A percentile compares a stretch with the other conserved stretches of the same genome.
phyloP scores from a whole-genome alignment of 805 yeast species.

The Candida andamanensis region DNA sequence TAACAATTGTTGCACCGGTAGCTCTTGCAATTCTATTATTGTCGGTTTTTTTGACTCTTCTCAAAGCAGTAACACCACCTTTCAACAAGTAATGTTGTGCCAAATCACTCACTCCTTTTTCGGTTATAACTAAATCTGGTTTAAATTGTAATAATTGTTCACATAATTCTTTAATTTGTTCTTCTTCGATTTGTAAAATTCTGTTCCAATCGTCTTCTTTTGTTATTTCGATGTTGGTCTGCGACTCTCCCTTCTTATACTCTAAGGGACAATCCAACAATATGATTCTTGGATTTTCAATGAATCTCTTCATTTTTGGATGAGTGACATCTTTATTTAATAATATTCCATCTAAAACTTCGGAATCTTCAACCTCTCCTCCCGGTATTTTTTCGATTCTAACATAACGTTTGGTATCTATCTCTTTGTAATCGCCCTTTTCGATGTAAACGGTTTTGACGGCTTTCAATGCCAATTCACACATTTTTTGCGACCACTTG shows the following conservation, averaged over 20 bases:
- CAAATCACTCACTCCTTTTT: conserved; percentile 95
- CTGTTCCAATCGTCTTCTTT: conserved; percentile 96
- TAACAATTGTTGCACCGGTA: conserved; percentile 95
- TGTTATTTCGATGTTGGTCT: conserved; percentile 94
- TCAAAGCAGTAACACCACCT: conserved; percentile 86
- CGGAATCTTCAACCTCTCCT: conserved; percentile 88
- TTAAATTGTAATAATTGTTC: conserved; percentile 77
- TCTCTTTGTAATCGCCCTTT: conserved; percentile 63
- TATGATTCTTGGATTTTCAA: conserved; percentile 84
- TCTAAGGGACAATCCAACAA: conserved; percentile 95
- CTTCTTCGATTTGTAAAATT: conserved; percentile 93
- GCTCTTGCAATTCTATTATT: conserved; percentile 95
- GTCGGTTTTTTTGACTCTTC: conserved; percentile 94
- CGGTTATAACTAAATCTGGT: conserved; percentile 94
- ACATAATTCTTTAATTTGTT: conserved; percentile 85
- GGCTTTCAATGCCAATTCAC: conserved; percentile 79
- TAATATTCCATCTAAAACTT: conserved; percentile 85
- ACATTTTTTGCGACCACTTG: conserved; percentile 89
- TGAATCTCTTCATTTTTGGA: conserved; percentile 91
- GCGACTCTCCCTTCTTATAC: conserved; percentile 98
- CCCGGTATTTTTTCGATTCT: conserved; percentile 97
- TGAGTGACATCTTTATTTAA: conserved; percentile 97
- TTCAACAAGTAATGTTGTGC: conserved; percentile 95
- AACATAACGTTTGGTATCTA: conserved; percentile 88
- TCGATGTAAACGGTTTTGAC: conserved; percentile 75